Evolutionary conservation across 768 basidiomycete species (phyloP), one percentile per base, ranked within the genome.

Genomic region (Boletus vermiculosoides): DNA sequence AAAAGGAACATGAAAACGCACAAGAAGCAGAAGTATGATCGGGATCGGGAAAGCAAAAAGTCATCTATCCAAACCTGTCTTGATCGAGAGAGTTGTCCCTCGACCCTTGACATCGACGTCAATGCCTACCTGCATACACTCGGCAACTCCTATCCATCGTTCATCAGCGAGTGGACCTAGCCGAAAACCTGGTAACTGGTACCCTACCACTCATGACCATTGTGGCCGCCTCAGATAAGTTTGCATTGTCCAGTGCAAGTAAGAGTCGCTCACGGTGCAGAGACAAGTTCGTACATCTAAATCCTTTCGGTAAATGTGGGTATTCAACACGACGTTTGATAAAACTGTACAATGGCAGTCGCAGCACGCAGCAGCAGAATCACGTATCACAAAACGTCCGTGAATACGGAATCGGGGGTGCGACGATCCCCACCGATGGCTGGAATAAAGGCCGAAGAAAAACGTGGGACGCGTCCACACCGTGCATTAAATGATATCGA

Each of bases 401-500:
- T 30, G 50, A 15, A 50, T 7, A 40, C 6, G 9, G 36, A 50
- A 28, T 39, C 37, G 13, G 5, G 23, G 15, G 25, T n/a, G 13
- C 15, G 37, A 30, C 28, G 28, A 40, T 33, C 8, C 49, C 7
- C 13, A 48, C 22, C 34, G 25, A 25, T 18, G 25, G 16, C 16
- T 28, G 16, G 23, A 16, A 45, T 16, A 45, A 45, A 1, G n/a
- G 45, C 18, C 6, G 5, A 39, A n/a, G n/a, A n/a, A 3, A 30
- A 46, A 31, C 30, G 45, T 20, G 30, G 45, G n/a, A 31, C 30
- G 28, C 18, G 45, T n/a, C 45, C 25, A 28, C 45, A n/a, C 42
- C 23, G 16, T 5, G n/a, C 37, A 15, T 59, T 15, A 78, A 20
- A 78, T 73, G 49, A 77, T 72, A 31, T 78, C 76, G 23, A 79